phyloP scores from a whole-genome alignment of 768 basidiomycete species.

The Rhizopogon rudus region DNA sequence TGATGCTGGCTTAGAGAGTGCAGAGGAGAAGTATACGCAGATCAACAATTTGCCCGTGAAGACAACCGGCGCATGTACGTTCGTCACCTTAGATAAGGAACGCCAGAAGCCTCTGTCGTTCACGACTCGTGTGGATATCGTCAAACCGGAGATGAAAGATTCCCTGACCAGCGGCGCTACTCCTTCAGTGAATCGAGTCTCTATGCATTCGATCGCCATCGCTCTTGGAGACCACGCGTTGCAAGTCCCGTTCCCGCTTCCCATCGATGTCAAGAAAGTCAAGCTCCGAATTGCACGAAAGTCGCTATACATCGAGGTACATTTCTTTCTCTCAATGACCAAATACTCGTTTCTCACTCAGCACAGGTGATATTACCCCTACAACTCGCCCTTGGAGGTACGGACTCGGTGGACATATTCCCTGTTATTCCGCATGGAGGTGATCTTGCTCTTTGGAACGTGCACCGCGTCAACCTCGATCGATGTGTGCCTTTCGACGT shows the following conservation, averaged over 20 bases:
- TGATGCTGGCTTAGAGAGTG: not conserved
- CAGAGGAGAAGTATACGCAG: constrained; percentile 13
- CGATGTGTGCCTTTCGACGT: constrained; percentile 28
- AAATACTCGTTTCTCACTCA: not conserved
- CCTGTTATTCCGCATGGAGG: constrained; percentile 16
- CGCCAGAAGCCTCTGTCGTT: constrained; percentile 13
- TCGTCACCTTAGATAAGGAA: constrained; percentile 12
- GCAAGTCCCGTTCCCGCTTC: constrained; percentile 37
- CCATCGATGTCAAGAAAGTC: constrained; percentile 30
- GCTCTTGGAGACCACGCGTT: constrained; percentile 15
- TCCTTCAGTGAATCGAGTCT: constrained; percentile 12
- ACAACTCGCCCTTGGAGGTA: constrained; percentile 9
- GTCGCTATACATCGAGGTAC: constrained; percentile 43
- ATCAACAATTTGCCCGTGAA: not conserved
- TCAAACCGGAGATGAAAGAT: constrained; percentile 15
- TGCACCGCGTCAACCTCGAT: constrained; percentile 36
- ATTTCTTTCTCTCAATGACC: not conserved
- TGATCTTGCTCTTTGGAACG: constrained; percentile 24
- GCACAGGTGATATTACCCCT: constrained; percentile 19
- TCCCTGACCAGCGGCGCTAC: constrained; percentile 13
- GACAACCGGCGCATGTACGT: not conserved
- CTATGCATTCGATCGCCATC: constrained; percentile 1
- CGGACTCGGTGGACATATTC: constrained; percentile 20
- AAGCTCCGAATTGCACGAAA: constrained; percentile 49
- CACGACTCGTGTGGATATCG: constrained; percentile 15